Conservation (phyloP, 208 protist genomes). For the Leishmania mexicana region DNA sequence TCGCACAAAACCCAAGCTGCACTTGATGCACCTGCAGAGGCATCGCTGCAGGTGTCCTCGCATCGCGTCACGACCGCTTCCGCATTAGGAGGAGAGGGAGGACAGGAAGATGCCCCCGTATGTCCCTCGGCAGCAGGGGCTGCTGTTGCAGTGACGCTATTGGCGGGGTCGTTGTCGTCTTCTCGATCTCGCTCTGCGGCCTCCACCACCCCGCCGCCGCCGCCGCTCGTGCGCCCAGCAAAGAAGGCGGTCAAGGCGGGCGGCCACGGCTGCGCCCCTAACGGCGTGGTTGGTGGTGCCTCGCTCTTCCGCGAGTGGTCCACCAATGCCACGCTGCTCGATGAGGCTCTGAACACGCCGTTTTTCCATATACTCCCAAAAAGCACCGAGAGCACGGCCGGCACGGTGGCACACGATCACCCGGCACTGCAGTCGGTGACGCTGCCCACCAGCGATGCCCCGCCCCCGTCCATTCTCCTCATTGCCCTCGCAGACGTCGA, state of each 20-base stretch:
- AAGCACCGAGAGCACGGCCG: neutral
- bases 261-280: neutral
- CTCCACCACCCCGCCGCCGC: neutral
- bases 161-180: neutral
- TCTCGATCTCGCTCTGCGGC: neutral
- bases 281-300: neutral
- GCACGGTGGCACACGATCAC: neutral
- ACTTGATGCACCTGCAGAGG: neutral
- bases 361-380: neutral
- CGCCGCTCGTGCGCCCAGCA: neutral
- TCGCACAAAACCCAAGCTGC: neutral
- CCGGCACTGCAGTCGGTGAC: neutral
- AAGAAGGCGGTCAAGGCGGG: neutral
- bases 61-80: neutral
- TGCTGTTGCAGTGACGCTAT: neutral
- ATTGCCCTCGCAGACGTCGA: slow-evolving; percentile 66
- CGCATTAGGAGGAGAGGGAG: neutral
- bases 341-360: neutral
- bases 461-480: slow-evolving; percentile 50
- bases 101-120: neutral
- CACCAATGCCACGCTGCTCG: slow-evolving; percentile 10
- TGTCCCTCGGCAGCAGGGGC: neutral
- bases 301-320: slow-evolving; percentile 21
- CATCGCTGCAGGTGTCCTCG: neutral
- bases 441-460: slow-evolving; percentile 18